phyloP scores from a whole-genome alignment of 2,329 filamentous ascomycete genomes.

The Boeremia exigua region DNA sequence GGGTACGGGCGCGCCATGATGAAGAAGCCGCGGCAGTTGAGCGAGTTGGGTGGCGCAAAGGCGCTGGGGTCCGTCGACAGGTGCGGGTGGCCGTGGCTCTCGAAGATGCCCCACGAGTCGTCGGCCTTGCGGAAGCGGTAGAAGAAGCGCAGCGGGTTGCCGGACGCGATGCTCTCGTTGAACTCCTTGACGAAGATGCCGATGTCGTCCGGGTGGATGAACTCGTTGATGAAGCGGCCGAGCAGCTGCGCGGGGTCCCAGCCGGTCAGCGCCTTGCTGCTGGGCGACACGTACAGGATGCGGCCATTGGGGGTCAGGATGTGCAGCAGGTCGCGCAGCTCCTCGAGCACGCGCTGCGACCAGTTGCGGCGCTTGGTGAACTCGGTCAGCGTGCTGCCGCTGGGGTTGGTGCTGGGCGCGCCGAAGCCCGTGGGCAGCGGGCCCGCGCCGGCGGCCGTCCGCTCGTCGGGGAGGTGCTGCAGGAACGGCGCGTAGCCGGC shows the following conservation, averaged over 20 bases:
- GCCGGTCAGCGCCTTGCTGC: constrained; percentile 75
- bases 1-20: constrained; percentile 92
- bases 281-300: constrained; percentile 86
- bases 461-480: neutral
- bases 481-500: constrained; percentile 15
- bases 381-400: constrained; percentile 65
- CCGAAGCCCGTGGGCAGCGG: constrained; percentile 63
- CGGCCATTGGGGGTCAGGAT: constrained; percentile 85
- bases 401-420: constrained; percentile 50
- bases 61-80: constrained; percentile 72
- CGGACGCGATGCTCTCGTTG: constrained; percentile 84
- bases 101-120: constrained; percentile 78
- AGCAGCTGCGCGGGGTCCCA: constrained; percentile 74
- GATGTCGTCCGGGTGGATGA: constrained; percentile 85
- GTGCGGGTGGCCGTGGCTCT: constrained; percentile 92
- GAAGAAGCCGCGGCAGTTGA: constrained; percentile 86
- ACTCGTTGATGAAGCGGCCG: constrained; percentile 78
- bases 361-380: constrained; percentile 75
- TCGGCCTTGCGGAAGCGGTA: constrained; percentile 82
- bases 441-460: constrained; percentile 57
- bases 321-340: constrained; percentile 86
- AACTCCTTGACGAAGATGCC: constrained; percentile 85
- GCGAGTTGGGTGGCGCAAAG: constrained; percentile 64
- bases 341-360: constrained; percentile 87
- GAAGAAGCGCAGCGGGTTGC: constrained; percentile 81